phyloP scores from a whole-genome alignment of 805 yeast genomes.

The Jamesozyma hellenica region DNA sequence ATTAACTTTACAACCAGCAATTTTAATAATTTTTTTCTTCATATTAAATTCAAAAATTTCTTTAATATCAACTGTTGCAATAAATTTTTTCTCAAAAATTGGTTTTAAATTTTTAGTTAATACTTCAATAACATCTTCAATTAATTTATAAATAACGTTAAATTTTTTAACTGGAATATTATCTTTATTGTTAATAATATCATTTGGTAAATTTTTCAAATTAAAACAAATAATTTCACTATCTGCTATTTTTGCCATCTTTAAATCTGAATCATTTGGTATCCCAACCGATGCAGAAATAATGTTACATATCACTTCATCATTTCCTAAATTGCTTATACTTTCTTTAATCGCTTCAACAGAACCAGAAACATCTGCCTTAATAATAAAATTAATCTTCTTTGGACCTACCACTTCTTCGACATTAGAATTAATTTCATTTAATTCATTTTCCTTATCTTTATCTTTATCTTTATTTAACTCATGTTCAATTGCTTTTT shows the following conservation, averaged over 20 bases:
- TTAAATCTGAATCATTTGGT: constrained; percentile 56
- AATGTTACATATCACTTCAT: constrained; percentile 64
- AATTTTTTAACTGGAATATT: constrained; percentile 49
- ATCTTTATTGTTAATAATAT: constrained; percentile 47
- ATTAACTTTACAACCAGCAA: constrained; percentile 82
- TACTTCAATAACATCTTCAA: constrained; percentile 68
- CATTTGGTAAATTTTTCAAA: constrained; percentile 49
- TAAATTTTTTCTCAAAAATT: constrained; percentile 50
- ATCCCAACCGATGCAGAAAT: constrained; percentile 70
- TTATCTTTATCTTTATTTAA: constrained; percentile 27
- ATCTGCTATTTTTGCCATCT: constrained; percentile 56
- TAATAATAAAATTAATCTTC: constrained; percentile 55
- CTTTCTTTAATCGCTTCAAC: constrained; percentile 87
- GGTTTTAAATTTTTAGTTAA: constrained; percentile 56
- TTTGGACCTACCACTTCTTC: constrained; percentile 18
- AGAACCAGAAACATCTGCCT: constrained; percentile 91
- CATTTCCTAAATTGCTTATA: constrained; percentile 74
- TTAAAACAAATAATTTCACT: constrained; percentile 78
- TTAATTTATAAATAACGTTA: constrained; percentile 77
- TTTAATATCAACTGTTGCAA: constrained; percentile 59
- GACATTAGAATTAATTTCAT: constrained; percentile 4
- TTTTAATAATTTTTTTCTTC: constrained; percentile 44
- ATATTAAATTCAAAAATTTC: constrained; percentile 65
- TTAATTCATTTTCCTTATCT: constrained; percentile 18
- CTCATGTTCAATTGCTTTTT: constrained; percentile 41